Percentiles rank a stretch among this genome's conserved stretches.
phyloP scores from a whole-genome alignment of 2,329 filamentous ascomycete species.

The Periconia digitata region DNA sequence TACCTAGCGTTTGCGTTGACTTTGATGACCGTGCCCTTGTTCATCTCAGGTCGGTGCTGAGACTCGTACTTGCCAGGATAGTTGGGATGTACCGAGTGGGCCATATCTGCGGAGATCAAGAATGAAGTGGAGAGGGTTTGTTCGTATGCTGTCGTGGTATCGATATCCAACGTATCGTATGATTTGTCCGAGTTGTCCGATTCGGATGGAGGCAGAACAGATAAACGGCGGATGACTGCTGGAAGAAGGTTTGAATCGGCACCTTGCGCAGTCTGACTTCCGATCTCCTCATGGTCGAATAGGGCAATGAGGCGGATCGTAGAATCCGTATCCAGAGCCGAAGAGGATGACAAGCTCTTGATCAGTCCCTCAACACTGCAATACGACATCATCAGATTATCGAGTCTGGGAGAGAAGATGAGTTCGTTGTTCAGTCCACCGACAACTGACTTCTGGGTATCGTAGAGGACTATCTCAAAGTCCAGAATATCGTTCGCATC shows the following conservation, averaged over 20 bases:
- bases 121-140: conserved; percentile 90
- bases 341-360: conserved; percentile 66
- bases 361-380: conserved; percentile 86
- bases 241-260: conserved; percentile 91
- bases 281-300: conserved; percentile 98
- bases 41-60: conserved; percentile 91
- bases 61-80: conserved; percentile 89
- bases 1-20: conserved; percentile 97
- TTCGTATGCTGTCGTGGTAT: conserved; percentile 79
- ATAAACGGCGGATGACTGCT: conserved; percentile 81
- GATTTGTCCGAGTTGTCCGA: conserved; percentile 61
- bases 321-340: conserved; percentile 71
- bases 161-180: conserved; percentile 63
- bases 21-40: conserved; percentile 95
- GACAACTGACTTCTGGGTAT: conserved; percentile 86
- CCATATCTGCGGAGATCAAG: conserved; percentile 96
- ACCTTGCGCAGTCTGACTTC: conserved; percentile 87
- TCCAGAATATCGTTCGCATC: conserved; percentile 75
- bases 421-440: conserved; percentile 92
- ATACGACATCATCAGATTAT: conserved; percentile 96
- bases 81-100: conserved; percentile 94
- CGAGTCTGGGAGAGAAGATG: conserved; percentile 91
- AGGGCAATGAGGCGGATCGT: conserved; percentile 89
- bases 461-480: conserved; percentile 96
- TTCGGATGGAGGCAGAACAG: conserved; percentile 68